Evolutionary conservation across 2,329 filamentous ascomycete genomes (phyloP).

Genomic region (Epichloe brachyelytri): DNA sequence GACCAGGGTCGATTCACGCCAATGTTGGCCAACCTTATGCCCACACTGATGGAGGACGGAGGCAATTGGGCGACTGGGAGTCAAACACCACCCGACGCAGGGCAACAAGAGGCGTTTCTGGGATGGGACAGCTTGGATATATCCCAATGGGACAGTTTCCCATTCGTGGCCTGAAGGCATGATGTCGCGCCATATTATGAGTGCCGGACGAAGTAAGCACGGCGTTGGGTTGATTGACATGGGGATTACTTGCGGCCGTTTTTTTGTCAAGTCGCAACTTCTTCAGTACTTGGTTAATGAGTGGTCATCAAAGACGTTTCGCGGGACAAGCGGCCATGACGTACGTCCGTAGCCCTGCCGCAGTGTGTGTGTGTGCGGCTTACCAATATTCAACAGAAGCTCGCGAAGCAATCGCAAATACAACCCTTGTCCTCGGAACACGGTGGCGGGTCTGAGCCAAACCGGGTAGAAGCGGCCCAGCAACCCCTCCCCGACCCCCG

Average conservation of each 20-base stretch:
- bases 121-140: constrained; percentile 19
- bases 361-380: no score
- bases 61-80: constrained; percentile 5
- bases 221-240: not conserved
- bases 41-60: constrained; percentile 2
- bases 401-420: no score
- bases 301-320: no score
- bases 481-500: no score
- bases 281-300: no score
- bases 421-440: no score
- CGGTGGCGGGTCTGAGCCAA: no score
- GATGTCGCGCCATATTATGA: not conserved
- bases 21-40: not conserved
- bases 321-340: not conserved
- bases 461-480: not conserved
- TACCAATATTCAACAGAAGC: no score
- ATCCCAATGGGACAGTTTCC: constrained; percentile 21
- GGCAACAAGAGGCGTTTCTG: constrained; percentile 10
- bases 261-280: no score
- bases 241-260: no score
- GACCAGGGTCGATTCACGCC: not conserved
- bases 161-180: constrained; percentile 7
- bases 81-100: not conserved
- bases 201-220: not conserved
- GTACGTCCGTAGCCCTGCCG: no score